Evolutionary conservation across 2,329 filamentous ascomycete genomes (phyloP).

Genomic region (Huntiella savannae): DNA sequence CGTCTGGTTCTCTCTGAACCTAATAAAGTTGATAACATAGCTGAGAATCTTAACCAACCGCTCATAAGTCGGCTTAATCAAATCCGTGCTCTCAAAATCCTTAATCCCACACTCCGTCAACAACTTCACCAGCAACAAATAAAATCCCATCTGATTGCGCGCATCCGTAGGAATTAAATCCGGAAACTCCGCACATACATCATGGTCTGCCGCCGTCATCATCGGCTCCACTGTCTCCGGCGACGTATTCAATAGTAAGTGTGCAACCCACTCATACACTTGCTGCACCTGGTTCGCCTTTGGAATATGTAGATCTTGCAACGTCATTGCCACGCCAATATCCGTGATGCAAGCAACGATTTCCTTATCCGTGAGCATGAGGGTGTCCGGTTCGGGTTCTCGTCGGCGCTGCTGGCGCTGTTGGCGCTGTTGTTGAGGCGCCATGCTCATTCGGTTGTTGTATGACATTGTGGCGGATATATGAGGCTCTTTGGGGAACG

Average conservation of each 20-base stretch:
- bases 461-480: conserved; percentile 28
- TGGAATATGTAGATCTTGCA: conserved; percentile 78
- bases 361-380: conserved; percentile 50
- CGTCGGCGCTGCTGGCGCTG: conserved; percentile 32
- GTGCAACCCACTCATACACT: conserved; percentile 95
- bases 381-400: conserved; percentile 38
- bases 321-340: conserved; percentile 76
- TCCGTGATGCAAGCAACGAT: conserved; percentile 96
- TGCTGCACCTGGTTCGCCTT: conserved; percentile 90
- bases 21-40: conserved; percentile 96
- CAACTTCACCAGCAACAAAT: conserved; percentile 60
- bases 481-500: too few relatives aligned
- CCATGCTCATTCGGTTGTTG: conserved; percentile 41
- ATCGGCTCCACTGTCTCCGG: conserved; percentile 85
- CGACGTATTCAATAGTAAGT: conserved; percentile 82
- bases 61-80: conserved; percentile 78
- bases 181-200: conserved; percentile 64
- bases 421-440: conserved; percentile 29
- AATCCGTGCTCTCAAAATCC: conserved; percentile 83
- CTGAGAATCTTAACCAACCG: conserved; percentile 89
- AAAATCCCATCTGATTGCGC: conserved; percentile 90
- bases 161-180: conserved; percentile 79
- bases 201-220: conserved; percentile 80
- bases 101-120: conserved; percentile 76
- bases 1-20: conserved; percentile 87